A percentile compares a stretch with the other conserved stretches of the same genome.
Evolutionary conservation across 306 rosid genomes (phyloP).

Genomic region (Lathyrus oleraceus): DNA sequence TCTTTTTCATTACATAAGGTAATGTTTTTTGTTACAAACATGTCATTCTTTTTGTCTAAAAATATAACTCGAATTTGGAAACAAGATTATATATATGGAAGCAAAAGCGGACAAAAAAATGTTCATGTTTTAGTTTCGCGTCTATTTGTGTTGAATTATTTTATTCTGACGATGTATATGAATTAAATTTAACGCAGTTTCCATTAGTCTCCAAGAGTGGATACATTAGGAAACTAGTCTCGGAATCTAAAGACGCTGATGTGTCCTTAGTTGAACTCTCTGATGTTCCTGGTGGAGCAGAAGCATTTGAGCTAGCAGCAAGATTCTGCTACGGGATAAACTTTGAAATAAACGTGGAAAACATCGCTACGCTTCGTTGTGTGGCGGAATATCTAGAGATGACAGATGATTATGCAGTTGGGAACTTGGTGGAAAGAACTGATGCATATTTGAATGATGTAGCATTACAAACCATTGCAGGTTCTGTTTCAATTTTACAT

Average conservation of each 20-base stretch:
- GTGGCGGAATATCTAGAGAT: constrained; percentile 89
- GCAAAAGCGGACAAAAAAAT: background rate
- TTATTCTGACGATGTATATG: background rate
- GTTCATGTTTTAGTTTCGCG: background rate
- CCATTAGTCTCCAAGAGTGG: constrained; percentile 92
- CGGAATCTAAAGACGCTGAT: constrained; percentile 71
- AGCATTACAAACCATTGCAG: constrained; percentile 67
- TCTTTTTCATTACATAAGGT: constrained; percentile 93
- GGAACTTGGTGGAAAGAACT: constrained; percentile 74
- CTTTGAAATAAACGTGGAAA: constrained; percentile 75
- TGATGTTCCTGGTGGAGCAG: constrained; percentile 86
- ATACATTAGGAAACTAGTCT: constrained; percentile 66
- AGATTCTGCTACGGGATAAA: constrained; percentile 96
- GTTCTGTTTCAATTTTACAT: constrained; percentile 73
- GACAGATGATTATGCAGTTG: constrained; percentile 85
- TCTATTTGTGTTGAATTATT: constrained; percentile 21
- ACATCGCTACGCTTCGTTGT: constrained; percentile 77
- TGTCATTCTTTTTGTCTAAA: background rate
- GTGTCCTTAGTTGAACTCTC: constrained; percentile 58
- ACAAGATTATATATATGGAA: constrained; percentile 7
- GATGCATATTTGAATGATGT: constrained; percentile 86
- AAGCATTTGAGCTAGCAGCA: constrained; percentile 92
- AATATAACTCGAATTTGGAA: constrained; percentile 19
- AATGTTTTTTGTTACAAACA: background rate
- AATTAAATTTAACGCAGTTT: constrained; percentile 52